Conservation (phyloP, 2,329 filamentous ascomycete genomes). For the Madurella mycetomatis region DNA sequence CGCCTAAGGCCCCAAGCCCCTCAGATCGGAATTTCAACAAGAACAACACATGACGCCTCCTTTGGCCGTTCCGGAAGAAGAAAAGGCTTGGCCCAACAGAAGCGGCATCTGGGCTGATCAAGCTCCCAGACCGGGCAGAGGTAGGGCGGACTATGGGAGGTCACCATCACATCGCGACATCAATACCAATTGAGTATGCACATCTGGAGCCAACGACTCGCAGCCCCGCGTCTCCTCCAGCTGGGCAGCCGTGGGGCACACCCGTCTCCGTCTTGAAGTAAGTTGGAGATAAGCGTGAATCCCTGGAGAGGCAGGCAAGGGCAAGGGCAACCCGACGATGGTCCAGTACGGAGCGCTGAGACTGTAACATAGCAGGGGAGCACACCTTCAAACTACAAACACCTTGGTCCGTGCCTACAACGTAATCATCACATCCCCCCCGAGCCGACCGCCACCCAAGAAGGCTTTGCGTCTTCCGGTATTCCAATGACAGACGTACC, state of each 20-base stretch:
- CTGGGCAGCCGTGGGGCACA: conserved; percentile 15
- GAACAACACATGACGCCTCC: conserved; percentile 28
- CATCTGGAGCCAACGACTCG: conserved; percentile 33
- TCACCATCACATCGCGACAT: conserved; percentile 57
- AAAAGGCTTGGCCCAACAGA: conserved; percentile 19
- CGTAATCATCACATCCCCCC: neutral
- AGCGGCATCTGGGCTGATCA: conserved; percentile 29
- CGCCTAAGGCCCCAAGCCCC: conserved; percentile 36
- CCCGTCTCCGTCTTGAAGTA: conserved; percentile 33
- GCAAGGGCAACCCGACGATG: neutral
- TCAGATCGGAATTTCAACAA: conserved; percentile 27
- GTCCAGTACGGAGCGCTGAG: neutral
- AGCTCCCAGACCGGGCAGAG: conserved; percentile 52
- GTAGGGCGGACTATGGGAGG: conserved; percentile 50
- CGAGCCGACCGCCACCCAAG: conserved; percentile 13
- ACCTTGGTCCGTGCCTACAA: conserved; percentile 13
- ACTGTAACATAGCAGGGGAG: neutral
- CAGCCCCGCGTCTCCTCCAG: neutral
- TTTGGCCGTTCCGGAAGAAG: conserved; percentile 40
- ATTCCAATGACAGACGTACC: neutral
- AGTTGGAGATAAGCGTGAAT: conserved; percentile 35
- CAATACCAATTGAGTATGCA: conserved; percentile 51
- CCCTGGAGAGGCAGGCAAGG: conserved; percentile 8
- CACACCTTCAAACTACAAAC: neutral
- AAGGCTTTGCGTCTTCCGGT: conserved; percentile 2